Conservation (phyloP, 306 rosid species). For the Fragaria nilgerrensis region DNA sequence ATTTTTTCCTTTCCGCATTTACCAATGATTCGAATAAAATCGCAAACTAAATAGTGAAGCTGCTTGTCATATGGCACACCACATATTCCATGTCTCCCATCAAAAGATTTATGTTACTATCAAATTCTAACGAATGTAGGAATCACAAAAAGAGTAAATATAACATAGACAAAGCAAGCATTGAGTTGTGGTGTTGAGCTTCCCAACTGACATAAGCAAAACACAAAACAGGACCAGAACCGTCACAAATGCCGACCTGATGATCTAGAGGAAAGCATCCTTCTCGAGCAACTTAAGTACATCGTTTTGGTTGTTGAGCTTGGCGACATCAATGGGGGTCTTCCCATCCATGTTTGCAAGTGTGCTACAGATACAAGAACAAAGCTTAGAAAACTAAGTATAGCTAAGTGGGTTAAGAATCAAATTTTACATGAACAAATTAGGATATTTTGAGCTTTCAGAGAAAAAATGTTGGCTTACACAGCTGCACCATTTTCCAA, state of each 20-base stretch:
- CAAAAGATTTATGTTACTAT: not conserved
- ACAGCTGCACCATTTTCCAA: slow-evolving; percentile 94
- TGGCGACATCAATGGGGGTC: slow-evolving; percentile 96
- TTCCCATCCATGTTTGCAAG: slow-evolving; percentile 96
- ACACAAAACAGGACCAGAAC: slow-evolving; percentile 13
- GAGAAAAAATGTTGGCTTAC: slow-evolving; percentile 43
- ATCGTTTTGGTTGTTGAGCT: slow-evolving; percentile 85
- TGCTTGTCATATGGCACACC: slow-evolving; percentile 14
- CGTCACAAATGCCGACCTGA: slow-evolving; percentile 2
- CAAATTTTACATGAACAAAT: not conserved
- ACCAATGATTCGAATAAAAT: not conserved
- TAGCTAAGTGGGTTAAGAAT: no score
- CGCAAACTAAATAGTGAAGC: slow-evolving; percentile 7
- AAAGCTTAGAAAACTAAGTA: not conserved
- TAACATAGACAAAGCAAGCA: slow-evolving; percentile 17
- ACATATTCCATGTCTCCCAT: slow-evolving; percentile 22
- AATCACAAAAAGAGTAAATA: slow-evolving; percentile 13
- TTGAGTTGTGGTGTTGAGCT: slow-evolving; percentile 7
- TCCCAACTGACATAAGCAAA: slow-evolving; percentile 7
- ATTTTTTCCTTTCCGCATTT: not conserved
- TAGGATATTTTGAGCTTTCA: not conserved
- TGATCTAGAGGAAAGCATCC: slow-evolving; percentile 84
- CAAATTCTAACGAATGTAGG: slow-evolving; percentile 5
- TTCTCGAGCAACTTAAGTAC: slow-evolving; percentile 95
- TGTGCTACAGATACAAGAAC: slow-evolving; percentile 54